phyloP scores from a whole-genome alignment of 257 asterid species.

The Scutellaria barbata region DNA sequence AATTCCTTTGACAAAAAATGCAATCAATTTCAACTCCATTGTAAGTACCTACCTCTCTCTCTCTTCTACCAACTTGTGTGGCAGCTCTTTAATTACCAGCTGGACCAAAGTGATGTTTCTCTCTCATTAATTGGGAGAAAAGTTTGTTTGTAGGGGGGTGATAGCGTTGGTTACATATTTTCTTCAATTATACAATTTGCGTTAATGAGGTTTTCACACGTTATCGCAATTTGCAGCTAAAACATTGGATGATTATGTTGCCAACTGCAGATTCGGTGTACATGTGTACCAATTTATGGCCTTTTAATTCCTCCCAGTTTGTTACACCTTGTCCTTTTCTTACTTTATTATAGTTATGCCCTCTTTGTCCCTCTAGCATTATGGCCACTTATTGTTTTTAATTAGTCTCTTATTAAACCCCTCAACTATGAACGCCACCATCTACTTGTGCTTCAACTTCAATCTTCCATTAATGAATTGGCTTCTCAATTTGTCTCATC shows the following conservation, averaged over 20 bases:
- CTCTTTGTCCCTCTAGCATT: too few relatives aligned
- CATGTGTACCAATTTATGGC: neutral
- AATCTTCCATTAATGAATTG: too few relatives aligned
- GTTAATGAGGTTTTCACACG: neutral
- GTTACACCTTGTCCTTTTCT: slow-evolving; percentile 15
- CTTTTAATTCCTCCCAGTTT: neutral
- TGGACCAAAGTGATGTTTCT: slow-evolving; percentile 17
- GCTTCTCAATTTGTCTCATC: too few relatives aligned
- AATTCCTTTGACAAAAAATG: slow-evolving; percentile 44
- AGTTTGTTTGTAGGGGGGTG: slow-evolving; percentile 29
- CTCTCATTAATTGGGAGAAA: slow-evolving; percentile 20
- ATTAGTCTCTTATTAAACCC: too few relatives aligned
- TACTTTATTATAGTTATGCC: neutral
- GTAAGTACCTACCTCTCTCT: slow-evolving; percentile 38
- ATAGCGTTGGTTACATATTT: neutral
- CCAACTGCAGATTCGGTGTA: slow-evolving; percentile 20
- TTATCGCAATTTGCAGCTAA: neutral
- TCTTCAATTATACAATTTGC: neutral
- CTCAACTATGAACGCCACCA: too few relatives aligned
- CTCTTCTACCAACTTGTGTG: neutral
- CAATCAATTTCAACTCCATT: slow-evolving; percentile 33
- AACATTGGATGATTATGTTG: neutral
- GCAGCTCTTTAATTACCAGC: slow-evolving; percentile 31
- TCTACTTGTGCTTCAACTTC: too few relatives aligned
- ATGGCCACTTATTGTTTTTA: neutral